Evolutionary conservation across 2,329 filamentous ascomycete species (phyloP).

Genomic region (Ophiognomonia clavigignenti-juglandacearum): DNA sequence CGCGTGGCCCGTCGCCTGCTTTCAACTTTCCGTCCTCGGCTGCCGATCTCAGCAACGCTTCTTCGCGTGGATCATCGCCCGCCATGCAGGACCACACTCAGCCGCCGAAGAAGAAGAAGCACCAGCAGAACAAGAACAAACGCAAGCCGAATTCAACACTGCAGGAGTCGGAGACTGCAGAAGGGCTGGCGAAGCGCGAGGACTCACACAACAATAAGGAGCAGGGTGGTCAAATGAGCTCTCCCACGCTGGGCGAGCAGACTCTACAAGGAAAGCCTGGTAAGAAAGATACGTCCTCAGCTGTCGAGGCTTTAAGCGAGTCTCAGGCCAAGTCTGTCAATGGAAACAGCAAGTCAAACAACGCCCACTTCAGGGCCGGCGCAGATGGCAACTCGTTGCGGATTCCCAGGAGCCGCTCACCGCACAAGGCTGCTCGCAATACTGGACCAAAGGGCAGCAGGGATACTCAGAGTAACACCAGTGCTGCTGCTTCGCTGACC

Average conservation of each 20-base stretch:
- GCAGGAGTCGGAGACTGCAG: not conserved
- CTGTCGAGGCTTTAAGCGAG: not conserved
- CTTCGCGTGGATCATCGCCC: not conserved
- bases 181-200: slow-evolving; percentile 3
- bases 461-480: not conserved
- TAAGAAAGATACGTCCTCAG: not conserved
- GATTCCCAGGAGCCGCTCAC: slow-evolving; percentile 14
- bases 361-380: slow-evolving; percentile 21
- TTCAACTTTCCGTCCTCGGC: not conserved
- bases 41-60: not conserved
- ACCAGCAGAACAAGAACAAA: slow-evolving; percentile 3
- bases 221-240: too few relatives aligned
- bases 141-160: slow-evolving; percentile 7
- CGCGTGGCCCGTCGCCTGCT: not conserved
- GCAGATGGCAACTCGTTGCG: slow-evolving; percentile 29
- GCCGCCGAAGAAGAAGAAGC: slow-evolving; percentile 3
- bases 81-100: not conserved
- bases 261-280: not conserved
- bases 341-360: not conserved
- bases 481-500: not conserved
- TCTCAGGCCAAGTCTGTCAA: not conserved
- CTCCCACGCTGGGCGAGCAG: too few relatives aligned
- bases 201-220: not conserved
- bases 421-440: slow-evolving; percentile 6
- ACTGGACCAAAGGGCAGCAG: not conserved